Evolutionary conservation across 1,284 basidiomycete species (phyloP), one percentile per base, ranked within the genome.

Genomic region (Ustilago trichophora): DNA sequence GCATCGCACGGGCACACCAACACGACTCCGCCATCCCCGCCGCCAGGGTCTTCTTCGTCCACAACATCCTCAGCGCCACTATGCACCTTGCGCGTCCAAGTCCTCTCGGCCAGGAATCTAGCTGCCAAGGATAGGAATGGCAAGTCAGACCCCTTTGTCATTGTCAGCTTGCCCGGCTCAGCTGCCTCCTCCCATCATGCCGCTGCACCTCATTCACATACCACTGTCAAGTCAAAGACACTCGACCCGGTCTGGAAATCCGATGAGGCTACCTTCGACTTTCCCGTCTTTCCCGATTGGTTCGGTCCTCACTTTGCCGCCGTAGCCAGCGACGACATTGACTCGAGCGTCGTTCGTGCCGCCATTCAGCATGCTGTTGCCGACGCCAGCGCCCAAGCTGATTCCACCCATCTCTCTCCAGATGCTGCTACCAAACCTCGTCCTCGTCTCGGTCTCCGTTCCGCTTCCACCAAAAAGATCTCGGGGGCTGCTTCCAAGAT

Each of bases 161-260:
- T 72, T 43, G 64, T 82, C 46, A 67, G 78, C 42, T 57, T 77
- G 5, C 64, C 69, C 29, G 72, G 73, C 45, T 63, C 64, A n/a
- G 35, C 56, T 21, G 38, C 47, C 10, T 48, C 64, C 5, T 46
- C 38, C n/a, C 55, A 50, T 16, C 44, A 54, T 19, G 47, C 43
- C 9, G 38, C 44, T 16, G 84, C 90, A 8, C 85, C 86, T 29
- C 86, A 85, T 5, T 85, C 89, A 16, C 85, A 87, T 37, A 95
- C 93, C 0, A 87, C 92, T 0, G 91, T 91, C n/a, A 83, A 87
- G 29, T 91, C 90, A 80, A 88, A 89, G 58, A 89, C 87, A 0
- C 80, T 90, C n/a, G 89, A 91, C 73, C 94, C 94, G 0, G 82
- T 83, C 3, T 97, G 88, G 81, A 81, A 84, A 0, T 24, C 58